Evolutionary conservation across 2,329 filamentous ascomycete species (phyloP).

Genomic region (Alternaria sp.): DNA sequence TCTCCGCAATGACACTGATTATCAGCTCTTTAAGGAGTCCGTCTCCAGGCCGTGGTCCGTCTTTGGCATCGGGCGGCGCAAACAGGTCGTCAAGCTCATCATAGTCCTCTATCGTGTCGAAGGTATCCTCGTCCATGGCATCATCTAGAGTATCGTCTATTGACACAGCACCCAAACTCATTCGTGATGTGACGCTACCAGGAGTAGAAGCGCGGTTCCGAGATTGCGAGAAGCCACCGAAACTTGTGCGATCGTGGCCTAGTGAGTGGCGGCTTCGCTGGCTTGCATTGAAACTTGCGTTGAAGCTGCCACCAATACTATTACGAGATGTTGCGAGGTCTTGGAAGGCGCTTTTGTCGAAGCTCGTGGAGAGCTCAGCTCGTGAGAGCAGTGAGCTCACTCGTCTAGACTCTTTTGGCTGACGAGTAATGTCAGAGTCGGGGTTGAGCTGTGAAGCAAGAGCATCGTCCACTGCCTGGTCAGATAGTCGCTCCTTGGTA

Average conservation of each 20-base stretch:
- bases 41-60: constrained; percentile 44
- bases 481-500: constrained; percentile 43
- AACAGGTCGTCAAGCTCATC: constrained; percentile 52
- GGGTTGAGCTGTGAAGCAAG: constrained; percentile 61
- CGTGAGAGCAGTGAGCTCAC: constrained; percentile 91
- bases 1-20: constrained; percentile 47
- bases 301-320: constrained; percentile 51
- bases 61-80: constrained; percentile 39
- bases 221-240: constrained; percentile 53
- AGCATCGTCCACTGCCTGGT: constrained; percentile 55
- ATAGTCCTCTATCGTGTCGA: constrained; percentile 50
- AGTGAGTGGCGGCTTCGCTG: constrained; percentile 77
- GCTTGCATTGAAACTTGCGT: constrained; percentile 59
- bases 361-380: constrained; percentile 84
- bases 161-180: constrained; percentile 49
- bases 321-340: constrained; percentile 67
- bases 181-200: constrained; percentile 53
- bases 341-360: constrained; percentile 80
- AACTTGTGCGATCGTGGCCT: constrained; percentile 71
- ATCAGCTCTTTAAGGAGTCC: constrained; percentile 52
- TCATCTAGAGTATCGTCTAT: constrained; percentile 51
- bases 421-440: constrained; percentile 58
- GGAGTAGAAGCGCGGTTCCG: constrained; percentile 65
- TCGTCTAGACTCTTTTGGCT: constrained; percentile 72
- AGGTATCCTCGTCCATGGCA: constrained; percentile 50